Conservation (phyloP, 116 monocot species). For the Thalassia testudinum region DNA sequence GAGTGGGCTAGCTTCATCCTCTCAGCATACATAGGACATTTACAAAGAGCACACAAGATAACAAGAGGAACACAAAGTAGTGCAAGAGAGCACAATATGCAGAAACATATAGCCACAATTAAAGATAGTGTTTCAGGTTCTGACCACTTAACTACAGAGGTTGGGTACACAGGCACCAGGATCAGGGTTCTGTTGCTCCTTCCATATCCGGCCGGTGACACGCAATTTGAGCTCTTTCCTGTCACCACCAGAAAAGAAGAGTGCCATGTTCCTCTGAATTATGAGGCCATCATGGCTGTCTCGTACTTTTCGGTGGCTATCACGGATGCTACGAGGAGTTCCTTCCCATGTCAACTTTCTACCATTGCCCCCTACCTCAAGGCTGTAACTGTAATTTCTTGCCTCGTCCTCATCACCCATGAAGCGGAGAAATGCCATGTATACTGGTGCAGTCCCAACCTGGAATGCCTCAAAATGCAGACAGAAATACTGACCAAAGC, state of each 20-base stretch:
- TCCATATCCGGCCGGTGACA: slow-evolving; percentile 65
- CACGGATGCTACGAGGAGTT: slow-evolving; percentile 59
- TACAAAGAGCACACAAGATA: too few species aligned
- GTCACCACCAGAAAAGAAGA: slow-evolving; percentile 58
- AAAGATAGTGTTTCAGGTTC: too few species aligned
- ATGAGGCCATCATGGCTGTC: slow-evolving; percentile 75
- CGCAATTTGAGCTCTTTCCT: slow-evolving; percentile 60
- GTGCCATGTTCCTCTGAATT: slow-evolving; percentile 69
- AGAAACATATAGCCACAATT: too few species aligned
- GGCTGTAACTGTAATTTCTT: slow-evolving; percentile 50
- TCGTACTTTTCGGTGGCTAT: slow-evolving; percentile 52
- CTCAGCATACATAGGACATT: too few species aligned
- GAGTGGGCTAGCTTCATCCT: too few species aligned
- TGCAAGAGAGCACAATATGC: too few species aligned
- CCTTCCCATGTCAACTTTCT: slow-evolving; percentile 54
- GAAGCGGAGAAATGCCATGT: slow-evolving; percentile 66
- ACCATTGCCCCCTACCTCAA: slow-evolving; percentile 54
- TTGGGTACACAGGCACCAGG: slow-evolving; percentile 20
- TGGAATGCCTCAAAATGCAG: slow-evolving; percentile 74
- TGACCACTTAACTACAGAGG: slow-evolving; percentile 7
- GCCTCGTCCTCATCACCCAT: slow-evolving; percentile 69
- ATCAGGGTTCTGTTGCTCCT: slow-evolving; percentile 33
- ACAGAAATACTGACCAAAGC: slow-evolving; percentile 69
- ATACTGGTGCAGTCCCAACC: slow-evolving; percentile 53
- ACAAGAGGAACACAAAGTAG: too few species aligned